phyloP scores from a whole-genome alignment of 306 rosid genomes.

The Sesbania bispinosa region DNA sequence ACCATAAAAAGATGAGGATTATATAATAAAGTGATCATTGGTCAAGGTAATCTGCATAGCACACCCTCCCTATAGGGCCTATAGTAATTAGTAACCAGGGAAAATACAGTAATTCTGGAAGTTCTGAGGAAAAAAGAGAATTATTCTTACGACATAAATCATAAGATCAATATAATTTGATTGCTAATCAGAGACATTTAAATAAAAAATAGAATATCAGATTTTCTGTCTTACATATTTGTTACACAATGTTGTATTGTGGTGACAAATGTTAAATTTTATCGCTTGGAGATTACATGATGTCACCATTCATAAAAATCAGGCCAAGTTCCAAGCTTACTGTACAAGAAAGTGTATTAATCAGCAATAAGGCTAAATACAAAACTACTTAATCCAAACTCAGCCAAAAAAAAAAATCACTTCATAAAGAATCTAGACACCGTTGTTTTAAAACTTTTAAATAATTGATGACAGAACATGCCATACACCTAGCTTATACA shows the following conservation, averaged over 20 bases:
- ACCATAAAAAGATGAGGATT: not conserved
- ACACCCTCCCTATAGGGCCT: not conserved
- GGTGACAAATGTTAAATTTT: not conserved
- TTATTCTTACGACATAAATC: not conserved
- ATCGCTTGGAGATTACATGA: not conserved
- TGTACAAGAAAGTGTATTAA: conserved; percentile 9
- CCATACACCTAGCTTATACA: conserved; percentile 27
- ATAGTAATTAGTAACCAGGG: not conserved
- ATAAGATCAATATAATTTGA: not conserved
- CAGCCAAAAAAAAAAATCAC: not conserved
- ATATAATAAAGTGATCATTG: not conserved
- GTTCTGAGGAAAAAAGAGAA: not conserved
- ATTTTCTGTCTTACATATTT: not conserved
- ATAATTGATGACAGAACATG: conserved; percentile 3
- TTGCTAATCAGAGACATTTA: not conserved
- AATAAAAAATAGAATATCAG: not conserved
- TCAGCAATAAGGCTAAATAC: not conserved
- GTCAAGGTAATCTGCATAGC: not conserved
- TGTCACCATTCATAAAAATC: conserved; percentile 5
- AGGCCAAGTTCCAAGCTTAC: not conserved
- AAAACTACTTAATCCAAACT: conserved; percentile 4
- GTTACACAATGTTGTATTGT: not conserved
- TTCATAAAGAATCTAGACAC: conserved; percentile 12
- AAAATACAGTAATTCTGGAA: not conserved
- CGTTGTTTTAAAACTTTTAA: not conserved